These are phyloP conservation scores for Gracilariopsis chorda DNA, from an alignment of 23 red algal species.

Conservation along the genomic window DNA sequence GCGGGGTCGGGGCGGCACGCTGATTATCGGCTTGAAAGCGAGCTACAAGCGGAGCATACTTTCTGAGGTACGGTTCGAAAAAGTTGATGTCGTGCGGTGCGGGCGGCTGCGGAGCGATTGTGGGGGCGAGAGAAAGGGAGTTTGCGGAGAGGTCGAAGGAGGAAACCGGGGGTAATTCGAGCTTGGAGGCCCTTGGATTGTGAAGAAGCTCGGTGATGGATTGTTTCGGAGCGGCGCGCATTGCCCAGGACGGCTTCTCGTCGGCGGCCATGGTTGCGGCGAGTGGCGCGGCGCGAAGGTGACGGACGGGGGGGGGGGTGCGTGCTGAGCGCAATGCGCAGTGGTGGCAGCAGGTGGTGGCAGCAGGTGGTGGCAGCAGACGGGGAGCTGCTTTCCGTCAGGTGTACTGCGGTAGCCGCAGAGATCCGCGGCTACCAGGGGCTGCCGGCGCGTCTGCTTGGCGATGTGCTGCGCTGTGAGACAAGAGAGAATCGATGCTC, in stretches of 20 bases:
- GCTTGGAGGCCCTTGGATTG: slow-evolving; percentile 21
- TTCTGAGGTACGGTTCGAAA: slow-evolving; percentile 40
- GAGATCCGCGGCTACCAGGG: too few relatives aligned
- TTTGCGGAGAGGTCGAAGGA: slow-evolving; percentile 28
- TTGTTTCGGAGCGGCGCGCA: slow-evolving; percentile 24
- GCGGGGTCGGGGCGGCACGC: background rate
- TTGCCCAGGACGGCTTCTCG: background rate
- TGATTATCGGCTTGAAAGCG: background rate
- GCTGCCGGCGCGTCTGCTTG: too few relatives aligned
- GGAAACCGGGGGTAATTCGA: slow-evolving; percentile 16
- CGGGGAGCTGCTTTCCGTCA: too few relatives aligned
- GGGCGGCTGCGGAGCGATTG: background rate
- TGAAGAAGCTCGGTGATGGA: slow-evolving; percentile 60
- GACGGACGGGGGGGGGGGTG: too few relatives aligned
- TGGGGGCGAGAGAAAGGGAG: background rate
- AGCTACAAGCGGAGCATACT: slow-evolving; percentile 22
- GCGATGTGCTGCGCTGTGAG: too few relatives aligned
- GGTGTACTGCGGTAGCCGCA: too few relatives aligned
- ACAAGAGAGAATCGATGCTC: too few relatives aligned
- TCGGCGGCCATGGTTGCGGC: background rate
- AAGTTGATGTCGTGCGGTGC: slow-evolving; percentile 35
- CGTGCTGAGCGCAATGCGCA: too few relatives aligned
- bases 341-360: too few relatives aligned
- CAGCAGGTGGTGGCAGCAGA: too few relatives aligned
- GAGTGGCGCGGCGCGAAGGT: too few relatives aligned